Conservation (phyloP, 2,329 filamentous ascomycete genomes). For the Fusarium odoratissimum region DNA sequence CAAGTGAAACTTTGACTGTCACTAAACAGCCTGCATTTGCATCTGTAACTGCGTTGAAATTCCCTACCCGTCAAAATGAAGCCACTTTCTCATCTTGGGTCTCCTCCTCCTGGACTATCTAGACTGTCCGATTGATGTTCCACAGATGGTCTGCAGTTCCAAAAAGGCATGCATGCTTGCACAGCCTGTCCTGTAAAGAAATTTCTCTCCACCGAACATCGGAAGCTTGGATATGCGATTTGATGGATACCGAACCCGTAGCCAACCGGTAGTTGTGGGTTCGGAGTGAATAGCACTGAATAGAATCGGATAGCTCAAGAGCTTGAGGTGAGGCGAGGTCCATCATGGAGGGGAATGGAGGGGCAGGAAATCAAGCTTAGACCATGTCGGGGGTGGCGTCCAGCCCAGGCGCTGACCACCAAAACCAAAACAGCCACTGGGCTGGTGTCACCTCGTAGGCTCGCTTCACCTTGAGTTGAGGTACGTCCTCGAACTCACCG, state of each 20-base stretch:
- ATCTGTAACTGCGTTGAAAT: slow-evolving; percentile 19
- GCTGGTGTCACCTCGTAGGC: not conserved
- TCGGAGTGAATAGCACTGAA: slow-evolving; percentile 22
- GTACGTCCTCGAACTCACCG: slow-evolving; percentile 27
- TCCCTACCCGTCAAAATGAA: slow-evolving; percentile 19
- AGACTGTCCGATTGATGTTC: slow-evolving; percentile 26
- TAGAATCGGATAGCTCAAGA: slow-evolving; percentile 21
- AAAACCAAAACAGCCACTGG: slow-evolving; percentile 22
- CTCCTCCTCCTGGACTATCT: not conserved
- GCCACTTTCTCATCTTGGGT: slow-evolving; percentile 28
- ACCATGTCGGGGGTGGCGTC: slow-evolving; percentile 36
- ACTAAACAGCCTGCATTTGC: not conserved
- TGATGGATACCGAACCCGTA: slow-evolving; percentile 33
- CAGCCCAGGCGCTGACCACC: slow-evolving; percentile 40
- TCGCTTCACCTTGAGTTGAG: slow-evolving; percentile 27
- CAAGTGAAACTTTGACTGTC: slow-evolving; percentile 23
- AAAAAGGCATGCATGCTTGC: not conserved
- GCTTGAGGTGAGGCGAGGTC: slow-evolving; percentile 26
- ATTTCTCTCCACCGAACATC: slow-evolving; percentile 36
- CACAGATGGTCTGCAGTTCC: slow-evolving; percentile 35
- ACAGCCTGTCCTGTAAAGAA: slow-evolving; percentile 11
- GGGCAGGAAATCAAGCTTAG: slow-evolving; percentile 32
- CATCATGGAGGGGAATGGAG: slow-evolving; percentile 29
- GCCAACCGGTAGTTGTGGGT: slow-evolving; percentile 35
- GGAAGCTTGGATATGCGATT: slow-evolving; percentile 29